Evolutionary conservation across 148 eudicot species (phyloP), one percentile per base, ranked within the genome.

Genomic region (Drosera capensis): DNA sequence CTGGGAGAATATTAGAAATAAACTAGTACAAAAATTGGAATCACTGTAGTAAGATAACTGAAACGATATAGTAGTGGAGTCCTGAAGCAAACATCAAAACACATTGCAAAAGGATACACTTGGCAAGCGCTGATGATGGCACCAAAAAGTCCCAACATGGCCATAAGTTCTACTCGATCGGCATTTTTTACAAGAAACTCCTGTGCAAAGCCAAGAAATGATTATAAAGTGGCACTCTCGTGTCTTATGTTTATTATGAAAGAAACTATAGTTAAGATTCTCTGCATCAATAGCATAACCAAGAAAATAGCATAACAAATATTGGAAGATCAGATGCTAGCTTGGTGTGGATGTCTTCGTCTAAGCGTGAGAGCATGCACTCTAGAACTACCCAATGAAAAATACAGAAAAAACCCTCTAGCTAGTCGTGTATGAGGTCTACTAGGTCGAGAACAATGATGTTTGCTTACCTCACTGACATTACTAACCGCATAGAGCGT

Each of bases 121-220:
- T 86, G 95, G 60, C 57, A 26, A 60, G 86, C 93, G 50, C 95
- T 86, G 53, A 72, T 24, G 40, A 81, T 66, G 23, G 92, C 95
- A 40, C 93, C 95, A 67, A 86, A 86, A 7, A 69, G 4, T 30
- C 95, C 95, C 73, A 86, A 62, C 80, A 86, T 68, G 19, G 78
- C 80, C 95, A 86, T 75, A 54, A 86, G 93, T 50, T 86, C 95
- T 14, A 71, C 62, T 67, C 64, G 64, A 65, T 78, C 86, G 34
- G 93, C 95, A 57, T 64, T 86, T 66, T 78, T 81, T 48, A 81
- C 93, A 22, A 86, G 72, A 68, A 57, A 86, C 54, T 86, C 95
- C 95, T 86, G 70, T 66, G 58, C 35, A 59, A 38, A 51, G 20
- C 49, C 46, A 37, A 26, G 43, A 38, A 21, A 42, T 4, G 25